Evolutionary conservation across 352 stramenopile genomes (phyloP).

Genomic region (Phytopythium ostracodes): DNA sequence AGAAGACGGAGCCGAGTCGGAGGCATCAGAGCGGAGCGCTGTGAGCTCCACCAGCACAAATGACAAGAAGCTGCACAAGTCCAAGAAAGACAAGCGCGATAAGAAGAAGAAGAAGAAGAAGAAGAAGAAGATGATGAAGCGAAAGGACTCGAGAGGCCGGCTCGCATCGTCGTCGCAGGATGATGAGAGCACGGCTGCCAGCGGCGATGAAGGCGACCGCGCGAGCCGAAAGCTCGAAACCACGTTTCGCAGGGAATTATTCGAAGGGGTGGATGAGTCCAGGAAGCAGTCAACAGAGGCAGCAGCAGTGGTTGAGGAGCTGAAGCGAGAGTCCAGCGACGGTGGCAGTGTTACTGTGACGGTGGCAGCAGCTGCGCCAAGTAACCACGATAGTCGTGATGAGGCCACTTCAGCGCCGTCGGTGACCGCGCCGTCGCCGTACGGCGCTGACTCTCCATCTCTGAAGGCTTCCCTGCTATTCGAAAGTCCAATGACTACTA

Average conservation of each 20-base stretch:
- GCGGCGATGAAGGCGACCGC: neutral
- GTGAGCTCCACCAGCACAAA: conserved; percentile 29
- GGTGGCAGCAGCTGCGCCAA: conserved; percentile 4
- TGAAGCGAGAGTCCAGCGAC: neutral
- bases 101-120: conserved; percentile 63
- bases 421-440: neutral
- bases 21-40: conserved; percentile 22
- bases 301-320: neutral
- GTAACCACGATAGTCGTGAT: neutral
- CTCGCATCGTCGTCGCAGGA: conserved; percentile 13
- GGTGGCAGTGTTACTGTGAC: neutral
- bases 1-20: conserved; percentile 29
- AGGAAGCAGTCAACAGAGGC: neutral
- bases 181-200: conserved; percentile 12
- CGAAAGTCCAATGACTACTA: conserved; percentile 44
- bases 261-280: neutral
- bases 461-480: conserved; percentile 25
- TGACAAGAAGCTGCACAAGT: conserved; percentile 31
- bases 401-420: neutral
- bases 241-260: neutral
- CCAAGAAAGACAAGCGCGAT: conserved; percentile 44
- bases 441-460: conserved; percentile 16
- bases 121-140: conserved; percentile 39
- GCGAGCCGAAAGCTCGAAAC: neutral
- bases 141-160: conserved; percentile 23